phyloP scores from a whole-genome alignment of 306 rosid genomes.

The Rosa lucieae region DNA sequence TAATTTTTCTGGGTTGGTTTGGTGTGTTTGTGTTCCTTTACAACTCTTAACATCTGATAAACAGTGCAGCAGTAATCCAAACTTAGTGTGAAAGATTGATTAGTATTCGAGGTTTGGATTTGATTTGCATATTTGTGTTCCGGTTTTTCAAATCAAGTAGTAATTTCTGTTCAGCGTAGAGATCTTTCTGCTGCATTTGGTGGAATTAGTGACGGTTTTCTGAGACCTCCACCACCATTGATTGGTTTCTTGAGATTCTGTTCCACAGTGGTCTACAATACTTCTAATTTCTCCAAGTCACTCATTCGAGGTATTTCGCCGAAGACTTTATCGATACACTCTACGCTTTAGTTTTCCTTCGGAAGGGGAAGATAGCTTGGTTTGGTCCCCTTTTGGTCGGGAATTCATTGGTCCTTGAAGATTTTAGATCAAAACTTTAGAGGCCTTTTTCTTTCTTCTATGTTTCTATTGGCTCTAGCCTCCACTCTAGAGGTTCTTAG shows the following conservation, averaged over 20 bases:
- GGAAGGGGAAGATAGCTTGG: not conserved
- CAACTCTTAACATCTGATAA: slow-evolving; percentile 53
- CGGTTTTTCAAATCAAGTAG: not conserved
- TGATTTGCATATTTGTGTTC: not conserved
- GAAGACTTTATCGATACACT: not conserved
- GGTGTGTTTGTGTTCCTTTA: too few species aligned
- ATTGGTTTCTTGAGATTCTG: not conserved
- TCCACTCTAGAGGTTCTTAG: not conserved
- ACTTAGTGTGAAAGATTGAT: not conserved
- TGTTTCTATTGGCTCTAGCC: not conserved
- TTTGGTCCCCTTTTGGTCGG: not conserved
- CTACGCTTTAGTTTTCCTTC: not conserved
- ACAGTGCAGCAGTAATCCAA: not conserved
- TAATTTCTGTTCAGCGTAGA: not conserved
- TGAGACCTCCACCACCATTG: slow-evolving; percentile 5
- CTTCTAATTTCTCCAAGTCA: not conserved
- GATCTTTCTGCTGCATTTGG: not conserved
- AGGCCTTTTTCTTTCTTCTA: not conserved
- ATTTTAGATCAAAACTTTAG: not conserved
- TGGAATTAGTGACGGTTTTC: not conserved
- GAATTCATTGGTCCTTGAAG: not conserved
- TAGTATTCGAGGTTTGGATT: not conserved
- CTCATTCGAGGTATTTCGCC: not conserved
- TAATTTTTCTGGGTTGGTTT: not conserved
- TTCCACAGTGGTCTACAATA: not conserved